Evolutionary conservation across 768 basidiomycete species (phyloP).

Genomic region (Melanogaster broomeanus): DNA sequence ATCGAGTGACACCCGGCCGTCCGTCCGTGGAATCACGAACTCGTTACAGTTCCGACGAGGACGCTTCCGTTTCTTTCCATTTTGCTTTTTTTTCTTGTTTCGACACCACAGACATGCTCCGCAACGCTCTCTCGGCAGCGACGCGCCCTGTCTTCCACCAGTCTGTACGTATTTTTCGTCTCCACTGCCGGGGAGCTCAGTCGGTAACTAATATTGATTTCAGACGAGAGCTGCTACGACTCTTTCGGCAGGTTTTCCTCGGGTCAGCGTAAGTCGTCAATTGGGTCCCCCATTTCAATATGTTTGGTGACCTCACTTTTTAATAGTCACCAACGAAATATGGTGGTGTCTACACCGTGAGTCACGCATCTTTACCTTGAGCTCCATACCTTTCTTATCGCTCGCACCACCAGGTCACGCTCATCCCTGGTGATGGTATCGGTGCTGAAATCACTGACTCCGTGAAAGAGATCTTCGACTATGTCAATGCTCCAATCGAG

Average conservation of each 20-base stretch:
- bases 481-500: constrained; percentile 97
- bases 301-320: constrained; percentile 7
- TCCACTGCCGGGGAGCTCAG: not conserved
- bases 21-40: constrained; percentile 1
- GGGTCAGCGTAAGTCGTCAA: constrained; percentile 58
- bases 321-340: constrained; percentile 83
- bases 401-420: constrained; percentile 67
- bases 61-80: constrained; percentile 38
- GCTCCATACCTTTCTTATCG: constrained; percentile 21
- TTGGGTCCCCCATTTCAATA: not conserved
- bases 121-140: constrained; percentile 59
- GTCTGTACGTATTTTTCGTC: constrained; percentile 45
- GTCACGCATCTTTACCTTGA: constrained; percentile 23
- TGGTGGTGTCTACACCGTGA: constrained; percentile 88
- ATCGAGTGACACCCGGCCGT: too few species aligned
- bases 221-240: constrained; percentile 71
- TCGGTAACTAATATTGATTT: constrained; percentile 4
- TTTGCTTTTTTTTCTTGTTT: constrained; percentile 30
- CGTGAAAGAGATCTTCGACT: constrained; percentile 98
- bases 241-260: constrained; percentile 77
- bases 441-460: constrained; percentile 97
- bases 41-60: too few species aligned
- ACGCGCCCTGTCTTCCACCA: constrained; percentile 54
- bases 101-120: constrained; percentile 50
- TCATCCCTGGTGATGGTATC: constrained; percentile 98